Base-by-base conservation (phyloP, 352 stramenopile species). In the Elongisporangium undulatum region DNA sequence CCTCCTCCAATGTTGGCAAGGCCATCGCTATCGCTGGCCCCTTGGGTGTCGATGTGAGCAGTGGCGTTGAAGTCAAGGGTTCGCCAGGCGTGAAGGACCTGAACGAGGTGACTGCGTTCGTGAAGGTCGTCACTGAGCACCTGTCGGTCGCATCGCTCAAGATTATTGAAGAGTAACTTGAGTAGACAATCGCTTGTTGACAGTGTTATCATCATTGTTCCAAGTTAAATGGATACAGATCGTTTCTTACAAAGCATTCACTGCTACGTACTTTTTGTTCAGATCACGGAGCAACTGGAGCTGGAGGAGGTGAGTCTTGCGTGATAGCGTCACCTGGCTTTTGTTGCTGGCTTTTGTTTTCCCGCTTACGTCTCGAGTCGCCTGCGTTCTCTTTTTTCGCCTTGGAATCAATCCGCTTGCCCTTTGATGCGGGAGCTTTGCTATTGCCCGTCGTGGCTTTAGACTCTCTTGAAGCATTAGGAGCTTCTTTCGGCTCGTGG, bases 11-110 rank as follows among this genome's bases (percentile, higher is more conserved):
- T 71, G 92, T 99, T 22, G 74, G 68, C 16, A 96, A 97, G 61
- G 93, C 89, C 41, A 82, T 98, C 48, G 68, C 79, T 2, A 62
- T 74, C 34, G 82, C 84, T 24, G 76, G 82, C 53, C 89, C 95
- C 17, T 93, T 97, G 61, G 96, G 96, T 41, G 88, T 99, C 3
- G 97, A 99, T 69, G 96, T 99, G 20, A 98, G 91, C 62, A 98
- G 89, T 58, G 96, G 97, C 9, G 92, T 99, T 2, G 97, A 99
- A 74, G 67, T 89, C 19, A 88, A 84, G 61, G 77, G 76, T 6
- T 79, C 70, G 22, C 71, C 74, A 50, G 82, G 82, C 23, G 76
- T 90, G 13, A 92, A 92, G 68, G 79, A 92, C 48, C 17, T 85
- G 39, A 59, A 65, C 56, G 89, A 90, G 57, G 58, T 90, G 34